Evolutionary conservation across 441 rosid genomes (phyloP).

Genomic region (Brassica balearica): DNA sequence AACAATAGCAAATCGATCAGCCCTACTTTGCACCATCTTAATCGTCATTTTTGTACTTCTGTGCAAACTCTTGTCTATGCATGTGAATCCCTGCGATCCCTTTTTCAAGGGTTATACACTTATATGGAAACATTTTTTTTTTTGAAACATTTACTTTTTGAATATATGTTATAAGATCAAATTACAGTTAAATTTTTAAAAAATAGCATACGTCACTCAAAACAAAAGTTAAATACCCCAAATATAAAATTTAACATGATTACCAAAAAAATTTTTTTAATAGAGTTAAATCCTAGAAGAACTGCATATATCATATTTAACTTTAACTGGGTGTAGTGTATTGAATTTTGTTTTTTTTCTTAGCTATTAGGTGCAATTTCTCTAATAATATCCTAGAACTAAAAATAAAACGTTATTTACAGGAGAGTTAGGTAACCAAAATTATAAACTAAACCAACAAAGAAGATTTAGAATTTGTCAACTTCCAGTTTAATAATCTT

Average conservation of each 20-base stretch:
- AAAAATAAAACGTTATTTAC: background rate
- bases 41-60: slow-evolving; percentile 5
- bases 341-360: too few species aligned
- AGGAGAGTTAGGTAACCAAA: background rate
- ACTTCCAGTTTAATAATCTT: slow-evolving; percentile 18
- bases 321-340: too few species aligned
- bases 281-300: too few species aligned
- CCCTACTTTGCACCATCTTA: slow-evolving; percentile 6
- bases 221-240: background rate
- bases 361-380: too few species aligned
- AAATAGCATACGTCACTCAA: too few species aligned
- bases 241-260: too few species aligned
- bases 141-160: background rate
- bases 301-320: too few species aligned
- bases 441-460: background rate
- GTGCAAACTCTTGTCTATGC: background rate
- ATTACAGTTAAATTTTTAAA: background rate
- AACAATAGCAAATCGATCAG: background rate
- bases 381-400: too few species aligned
- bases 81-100: background rate
- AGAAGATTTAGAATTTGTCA: slow-evolving; percentile 18
- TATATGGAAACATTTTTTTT: too few species aligned
- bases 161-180: background rate
- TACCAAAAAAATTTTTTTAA: too few species aligned
- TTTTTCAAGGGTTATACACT: background rate